These are phyloP conservation scores for Fusarium incarnatum DNA, from an alignment of 2,329 filamentous ascomycete species.

Conservation along the genomic window DNA sequence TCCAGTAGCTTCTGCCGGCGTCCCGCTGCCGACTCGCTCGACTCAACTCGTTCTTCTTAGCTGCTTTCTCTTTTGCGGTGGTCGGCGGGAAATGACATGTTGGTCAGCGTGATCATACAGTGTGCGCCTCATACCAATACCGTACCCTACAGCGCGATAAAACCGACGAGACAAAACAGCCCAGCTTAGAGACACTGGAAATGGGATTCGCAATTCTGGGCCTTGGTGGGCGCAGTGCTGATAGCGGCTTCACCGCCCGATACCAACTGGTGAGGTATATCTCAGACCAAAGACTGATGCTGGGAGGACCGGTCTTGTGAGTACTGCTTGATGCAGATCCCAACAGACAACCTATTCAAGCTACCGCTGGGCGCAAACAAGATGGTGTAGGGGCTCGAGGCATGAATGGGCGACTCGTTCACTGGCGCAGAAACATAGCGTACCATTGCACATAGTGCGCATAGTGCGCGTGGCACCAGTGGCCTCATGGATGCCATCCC, in stretches of 20 bases:
- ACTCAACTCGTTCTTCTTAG: slow-evolving; percentile 3
- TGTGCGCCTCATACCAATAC: slow-evolving; percentile 22
- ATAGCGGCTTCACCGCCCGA: slow-evolving; percentile 43
- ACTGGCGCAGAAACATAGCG: slow-evolving; percentile 25
- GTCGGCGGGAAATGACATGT: slow-evolving; percentile 45
- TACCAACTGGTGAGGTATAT: slow-evolving; percentile 39
- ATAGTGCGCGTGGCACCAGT: slow-evolving; percentile 47
- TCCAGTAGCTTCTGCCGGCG: slow-evolving; percentile 42
- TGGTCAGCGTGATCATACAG: slow-evolving; percentile 46
- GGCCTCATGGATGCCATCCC: slow-evolving; percentile 36
- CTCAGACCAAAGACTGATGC: not conserved
- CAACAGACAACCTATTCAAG: slow-evolving; percentile 36
- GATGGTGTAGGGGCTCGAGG: slow-evolving; percentile 43
- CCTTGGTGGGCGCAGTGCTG: slow-evolving; percentile 36
- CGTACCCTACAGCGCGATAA: slow-evolving; percentile 5
- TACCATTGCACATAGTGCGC: slow-evolving; percentile 31
- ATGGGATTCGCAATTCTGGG: slow-evolving; percentile 37
- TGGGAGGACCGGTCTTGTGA: slow-evolving; percentile 22
- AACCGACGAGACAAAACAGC: slow-evolving; percentile 1
- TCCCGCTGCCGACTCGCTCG: slow-evolving; percentile 18
- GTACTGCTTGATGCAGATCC: slow-evolving; percentile 42
- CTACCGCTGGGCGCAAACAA: slow-evolving; percentile 22
- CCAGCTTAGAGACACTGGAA: slow-evolving; percentile 30
- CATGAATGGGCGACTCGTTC: slow-evolving; percentile 40
- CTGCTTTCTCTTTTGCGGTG: slow-evolving; percentile 16